These are phyloP conservation scores for Calcarisporium arbuscula DNA, from an alignment of 2,329 filamentous ascomycete genomes.

Conservation along the genomic window DNA sequence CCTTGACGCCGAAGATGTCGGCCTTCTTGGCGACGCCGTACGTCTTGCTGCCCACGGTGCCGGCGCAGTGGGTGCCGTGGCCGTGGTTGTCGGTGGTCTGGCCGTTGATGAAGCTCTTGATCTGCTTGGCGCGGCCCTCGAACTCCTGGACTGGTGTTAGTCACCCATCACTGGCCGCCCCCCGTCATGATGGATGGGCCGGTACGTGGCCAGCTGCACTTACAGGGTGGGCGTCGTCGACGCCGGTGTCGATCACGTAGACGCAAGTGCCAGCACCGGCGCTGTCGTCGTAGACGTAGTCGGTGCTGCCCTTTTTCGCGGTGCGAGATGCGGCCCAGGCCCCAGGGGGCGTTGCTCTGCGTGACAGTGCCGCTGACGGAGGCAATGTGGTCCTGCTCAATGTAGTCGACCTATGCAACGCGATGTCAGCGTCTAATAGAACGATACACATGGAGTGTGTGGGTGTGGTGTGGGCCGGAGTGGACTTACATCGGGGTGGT, in stretches of 20 bases:
- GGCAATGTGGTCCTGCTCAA: conserved; percentile 28
- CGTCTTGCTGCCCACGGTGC: conserved; percentile 25
- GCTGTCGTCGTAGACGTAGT: conserved; percentile 25
- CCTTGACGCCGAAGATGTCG: conserved; percentile 31
- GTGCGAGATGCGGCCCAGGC: conserved; percentile 27
- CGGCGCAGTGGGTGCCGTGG: conserved; percentile 31
- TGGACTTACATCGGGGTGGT: conserved; percentile 16
- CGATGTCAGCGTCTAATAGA: background rate
- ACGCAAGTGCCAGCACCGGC: conserved; percentile 29
- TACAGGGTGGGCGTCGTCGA: conserved; percentile 24
- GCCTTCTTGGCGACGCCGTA: conserved; percentile 35
- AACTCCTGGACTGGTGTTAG: conserved; percentile 27
- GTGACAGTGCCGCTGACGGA: conserved; percentile 10
- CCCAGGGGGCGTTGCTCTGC: conserved; percentile 30
- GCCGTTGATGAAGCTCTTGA: conserved; percentile 26
- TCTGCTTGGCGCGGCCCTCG: conserved; percentile 29
- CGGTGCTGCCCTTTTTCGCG: conserved; percentile 11
- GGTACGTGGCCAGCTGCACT: conserved; percentile 13
- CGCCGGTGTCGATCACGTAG: conserved; percentile 38
- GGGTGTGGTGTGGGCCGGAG: too few relatives aligned
- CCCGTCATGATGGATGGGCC: too few relatives aligned
- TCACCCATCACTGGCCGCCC: too few relatives aligned
- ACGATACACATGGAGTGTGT: too few relatives aligned
- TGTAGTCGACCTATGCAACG: conserved; percentile 21
- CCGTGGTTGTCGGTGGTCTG: conserved; percentile 23